A percentile compares a stretch with the other conserved stretches of the same genome.
Evolutionary conservation across 371 early-diverging fungal species (phyloP).

Genomic region (Mortierella polycephala): DNA sequence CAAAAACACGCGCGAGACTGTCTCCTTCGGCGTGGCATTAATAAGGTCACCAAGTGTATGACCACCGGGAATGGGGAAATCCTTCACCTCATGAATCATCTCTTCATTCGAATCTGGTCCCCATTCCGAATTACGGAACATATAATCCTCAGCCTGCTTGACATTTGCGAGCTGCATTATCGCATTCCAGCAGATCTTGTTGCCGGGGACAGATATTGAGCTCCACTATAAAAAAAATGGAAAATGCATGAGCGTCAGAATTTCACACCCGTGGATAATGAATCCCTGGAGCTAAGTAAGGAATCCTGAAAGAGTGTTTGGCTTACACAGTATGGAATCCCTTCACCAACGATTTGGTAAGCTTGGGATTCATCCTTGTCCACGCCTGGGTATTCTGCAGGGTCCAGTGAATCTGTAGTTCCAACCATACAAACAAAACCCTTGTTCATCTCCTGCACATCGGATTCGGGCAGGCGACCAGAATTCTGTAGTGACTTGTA

Average conservation of each 20-base stretch:
- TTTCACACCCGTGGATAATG: neutral
- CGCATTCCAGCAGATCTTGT: constrained; percentile 27
- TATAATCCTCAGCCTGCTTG: neutral
- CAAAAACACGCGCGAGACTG: constrained; percentile 17
- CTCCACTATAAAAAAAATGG: constrained; percentile 1
- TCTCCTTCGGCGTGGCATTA: constrained; percentile 4
- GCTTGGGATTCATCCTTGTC: neutral
- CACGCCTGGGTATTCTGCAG: constrained; percentile 11
- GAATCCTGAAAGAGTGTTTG: too few relatives aligned
- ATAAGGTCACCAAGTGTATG: constrained; percentile 19
- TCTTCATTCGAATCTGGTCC: constrained; percentile 7
- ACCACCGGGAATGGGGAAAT: neutral
- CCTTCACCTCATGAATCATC: constrained; percentile 4
- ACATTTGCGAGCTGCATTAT: constrained; percentile 1
- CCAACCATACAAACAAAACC: constrained; percentile 23
- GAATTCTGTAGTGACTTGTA: constrained; percentile 4
- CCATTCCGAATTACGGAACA: constrained; percentile 20
- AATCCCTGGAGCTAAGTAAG: too few relatives aligned
- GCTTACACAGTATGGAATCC: neutral
- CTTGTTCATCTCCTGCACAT: constrained; percentile 4
- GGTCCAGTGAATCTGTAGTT: constrained; percentile 11
- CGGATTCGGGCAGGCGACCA: constrained; percentile 1
- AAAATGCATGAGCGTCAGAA: neutral
- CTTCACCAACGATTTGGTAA: neutral
- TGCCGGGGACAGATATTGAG: neutral